Evolutionary conservation across 768 basidiomycete species (phyloP).

Genomic region (Lepiota brunneoincarnata): DNA sequence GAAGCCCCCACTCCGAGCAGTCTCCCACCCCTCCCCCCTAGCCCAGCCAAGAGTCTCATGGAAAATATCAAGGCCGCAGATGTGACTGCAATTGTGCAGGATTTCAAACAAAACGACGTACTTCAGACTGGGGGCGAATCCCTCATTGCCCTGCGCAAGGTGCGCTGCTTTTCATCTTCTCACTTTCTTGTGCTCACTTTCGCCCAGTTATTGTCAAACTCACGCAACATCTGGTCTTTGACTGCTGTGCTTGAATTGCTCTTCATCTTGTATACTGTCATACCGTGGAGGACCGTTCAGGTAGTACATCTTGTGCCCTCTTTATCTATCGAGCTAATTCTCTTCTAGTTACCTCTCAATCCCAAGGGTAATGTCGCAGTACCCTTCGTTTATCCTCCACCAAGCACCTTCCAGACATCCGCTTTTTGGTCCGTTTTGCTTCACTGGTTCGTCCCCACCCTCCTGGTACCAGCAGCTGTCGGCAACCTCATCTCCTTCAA

Average conservation of each 20-base stretch:
- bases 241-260: slow-evolving; percentile 53
- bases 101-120: slow-evolving; percentile 33
- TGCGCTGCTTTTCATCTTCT: slow-evolving; percentile 21
- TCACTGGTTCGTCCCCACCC: slow-evolving; percentile 62
- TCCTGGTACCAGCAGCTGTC: slow-evolving; percentile 54
- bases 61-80: slow-evolving; percentile 29
- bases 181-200: slow-evolving; percentile 9
- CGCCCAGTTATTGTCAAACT: slow-evolving; percentile 59
- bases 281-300: slow-evolving; percentile 50
- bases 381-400: slow-evolving; percentile 48
- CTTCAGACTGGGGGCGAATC: slow-evolving; percentile 33
- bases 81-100: slow-evolving; percentile 26
- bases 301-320: slow-evolving; percentile 29
- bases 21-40: slow-evolving; percentile 36
- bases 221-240: slow-evolving; percentile 56
- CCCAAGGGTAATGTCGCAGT: slow-evolving; percentile 20
- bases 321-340: neutral
- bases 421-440: slow-evolving; percentile 53
- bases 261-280: slow-evolving; percentile 46
- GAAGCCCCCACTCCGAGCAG: slow-evolving; percentile 32
- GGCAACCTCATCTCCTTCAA: slow-evolving; percentile 65
- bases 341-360: slow-evolving; percentile 27
- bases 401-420: slow-evolving; percentile 38
- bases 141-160: slow-evolving; percentile 33
- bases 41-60: slow-evolving; percentile 37